These are phyloP conservation scores for Irpex sp. DNA, from an alignment of 1,284 basidiomycete species.

Conservation along the genomic window DNA sequence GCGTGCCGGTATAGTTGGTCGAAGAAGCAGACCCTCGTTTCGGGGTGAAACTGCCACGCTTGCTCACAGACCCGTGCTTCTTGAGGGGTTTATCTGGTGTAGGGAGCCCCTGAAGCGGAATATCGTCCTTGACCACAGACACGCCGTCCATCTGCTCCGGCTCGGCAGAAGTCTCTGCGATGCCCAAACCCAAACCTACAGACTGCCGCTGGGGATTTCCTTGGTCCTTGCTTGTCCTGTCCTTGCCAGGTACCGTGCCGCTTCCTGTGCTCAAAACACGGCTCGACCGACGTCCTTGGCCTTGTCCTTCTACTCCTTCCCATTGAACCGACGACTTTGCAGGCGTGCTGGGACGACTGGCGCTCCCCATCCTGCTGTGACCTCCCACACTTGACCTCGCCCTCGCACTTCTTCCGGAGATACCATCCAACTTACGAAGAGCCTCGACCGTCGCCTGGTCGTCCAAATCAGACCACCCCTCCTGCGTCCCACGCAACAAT, in stretches of 20 bases:
- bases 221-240: conserved; percentile 23
- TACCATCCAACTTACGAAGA: conserved; percentile 89
- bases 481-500: conserved; percentile 73
- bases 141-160: conserved; percentile 33
- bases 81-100: conserved; percentile 61
- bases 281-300: conserved; percentile 39
- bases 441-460: conserved; percentile 90
- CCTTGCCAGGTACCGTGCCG: conserved; percentile 22
- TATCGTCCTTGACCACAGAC: neutral
- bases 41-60: conserved; percentile 68
- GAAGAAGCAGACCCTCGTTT: conserved; percentile 90
- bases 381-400: conserved; percentile 58
- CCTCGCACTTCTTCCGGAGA: conserved; percentile 72
- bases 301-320: conserved; percentile 50
- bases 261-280: conserved; percentile 44
- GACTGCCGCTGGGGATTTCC: conserved; percentile 24
- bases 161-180: conserved; percentile 31
- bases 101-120: conserved; percentile 23
- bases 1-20: conserved; percentile 76
- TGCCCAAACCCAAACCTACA: conserved; percentile 37
- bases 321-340: conserved; percentile 56
- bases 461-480: conserved; percentile 81
- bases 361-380: conserved; percentile 55
- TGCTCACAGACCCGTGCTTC: conserved; percentile 50
- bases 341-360: conserved; percentile 77